phyloP scores from a whole-genome alignment of 1,139 yeast genomes.

The Hanseniaspora sp. region DNA sequence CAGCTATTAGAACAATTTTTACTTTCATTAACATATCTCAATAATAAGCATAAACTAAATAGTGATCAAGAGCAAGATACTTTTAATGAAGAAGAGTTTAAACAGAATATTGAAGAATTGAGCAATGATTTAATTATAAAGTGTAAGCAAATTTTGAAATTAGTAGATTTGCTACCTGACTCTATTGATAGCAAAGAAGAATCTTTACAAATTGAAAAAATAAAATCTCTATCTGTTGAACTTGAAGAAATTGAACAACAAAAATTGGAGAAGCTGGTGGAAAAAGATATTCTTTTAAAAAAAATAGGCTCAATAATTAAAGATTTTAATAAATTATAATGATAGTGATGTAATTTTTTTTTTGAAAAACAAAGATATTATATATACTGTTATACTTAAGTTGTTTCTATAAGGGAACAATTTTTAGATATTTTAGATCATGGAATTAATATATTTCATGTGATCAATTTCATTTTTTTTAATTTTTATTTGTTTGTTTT shows the following conservation, averaged over 20 bases:
- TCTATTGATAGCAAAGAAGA: slow-evolving; percentile 81
- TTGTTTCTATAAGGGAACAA: not conserved
- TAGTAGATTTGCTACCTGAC: slow-evolving; percentile 71
- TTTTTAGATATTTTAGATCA: too few species aligned
- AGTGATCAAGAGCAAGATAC: slow-evolving; percentile 33
- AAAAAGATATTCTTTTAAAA: slow-evolving; percentile 53
- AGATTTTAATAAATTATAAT: slow-evolving; percentile 21
- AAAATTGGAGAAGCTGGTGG: slow-evolving; percentile 46
- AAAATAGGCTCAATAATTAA: slow-evolving; percentile 59
- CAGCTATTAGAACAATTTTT: slow-evolving; percentile 86
- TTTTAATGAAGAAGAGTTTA: slow-evolving; percentile 35
- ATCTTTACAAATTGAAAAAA: slow-evolving; percentile 50
- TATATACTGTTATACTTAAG: too few species aligned
- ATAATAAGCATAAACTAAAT: slow-evolving; percentile 53
- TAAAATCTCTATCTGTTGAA: slow-evolving; percentile 53
- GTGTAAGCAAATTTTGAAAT: slow-evolving; percentile 72
- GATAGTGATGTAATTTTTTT: not conserved
- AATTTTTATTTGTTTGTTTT: too few species aligned
- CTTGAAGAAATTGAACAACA: slow-evolving; percentile 51
- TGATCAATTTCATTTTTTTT: too few species aligned
- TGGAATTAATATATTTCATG: too few species aligned
- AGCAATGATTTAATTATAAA: slow-evolving; percentile 76
- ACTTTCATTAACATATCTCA: slow-evolving; percentile 79
- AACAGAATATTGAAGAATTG: slow-evolving; percentile 55
- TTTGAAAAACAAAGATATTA: too few species aligned